These are phyloP conservation scores for Orobanche coerulescens DNA, from an alignment of 257 asterid genomes.

Conservation along the genomic window DNA sequence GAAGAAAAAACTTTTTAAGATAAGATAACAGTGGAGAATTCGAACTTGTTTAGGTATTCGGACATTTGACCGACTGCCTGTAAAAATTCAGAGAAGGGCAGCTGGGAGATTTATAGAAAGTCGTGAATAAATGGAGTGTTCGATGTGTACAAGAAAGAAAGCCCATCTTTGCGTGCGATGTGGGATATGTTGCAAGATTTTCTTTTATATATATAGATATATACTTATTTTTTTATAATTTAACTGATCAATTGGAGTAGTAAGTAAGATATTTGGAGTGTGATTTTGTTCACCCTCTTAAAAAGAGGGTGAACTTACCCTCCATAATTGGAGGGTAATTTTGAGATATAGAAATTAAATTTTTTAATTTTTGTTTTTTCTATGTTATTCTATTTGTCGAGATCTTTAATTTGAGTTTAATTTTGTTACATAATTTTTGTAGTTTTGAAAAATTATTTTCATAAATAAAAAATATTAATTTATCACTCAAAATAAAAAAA, in stretches of 20 bases:
- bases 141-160: conserved; percentile 21
- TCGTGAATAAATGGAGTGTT: conserved; percentile 28
- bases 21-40: conserved; percentile 20
- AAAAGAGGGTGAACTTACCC: not conserved
- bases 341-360: too few species aligned
- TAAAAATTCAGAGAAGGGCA: not conserved
- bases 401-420: too few species aligned
- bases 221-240: conserved; percentile 7
- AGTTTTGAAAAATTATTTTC: too few species aligned
- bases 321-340: conserved; percentile 15
- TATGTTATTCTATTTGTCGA: too few species aligned
- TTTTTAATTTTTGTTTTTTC: too few species aligned
- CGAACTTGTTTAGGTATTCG: conserved; percentile 2
- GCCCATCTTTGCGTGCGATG: conserved; percentile 30
- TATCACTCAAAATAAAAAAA: too few species aligned
- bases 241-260: not conserved
- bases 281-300: too few species aligned
- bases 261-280: too few species aligned
- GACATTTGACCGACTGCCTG: conserved; percentile 21
- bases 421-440: too few species aligned
- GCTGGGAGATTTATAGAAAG: too few species aligned
- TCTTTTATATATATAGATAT: too few species aligned
- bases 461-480: too few species aligned
- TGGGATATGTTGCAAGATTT: conserved; percentile 28
- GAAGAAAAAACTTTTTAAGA: conserved; percentile 14